Conservation (phyloP, 2,329 filamentous ascomycete species). For the Chaetomiaceae sp. region DNA sequence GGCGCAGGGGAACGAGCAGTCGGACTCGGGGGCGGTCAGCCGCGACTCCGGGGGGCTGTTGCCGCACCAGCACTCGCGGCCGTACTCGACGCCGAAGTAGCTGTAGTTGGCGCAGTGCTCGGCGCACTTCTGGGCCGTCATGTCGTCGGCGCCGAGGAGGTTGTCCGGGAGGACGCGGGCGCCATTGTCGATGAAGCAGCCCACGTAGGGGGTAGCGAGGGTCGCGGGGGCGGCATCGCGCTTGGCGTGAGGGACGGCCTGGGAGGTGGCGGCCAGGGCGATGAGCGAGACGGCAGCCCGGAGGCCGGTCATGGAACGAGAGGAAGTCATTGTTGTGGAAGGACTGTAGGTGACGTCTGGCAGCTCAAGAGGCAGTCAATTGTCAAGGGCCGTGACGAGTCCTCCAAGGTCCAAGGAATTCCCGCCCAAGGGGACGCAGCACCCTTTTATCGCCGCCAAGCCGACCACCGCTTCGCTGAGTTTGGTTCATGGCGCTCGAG, state of each 20-base stretch:
- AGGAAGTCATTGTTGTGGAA: conserved; percentile 5
- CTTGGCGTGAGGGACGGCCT: conserved; percentile 13
- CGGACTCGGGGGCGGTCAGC: conserved; percentile 17
- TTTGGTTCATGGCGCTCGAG: conserved; percentile 1
- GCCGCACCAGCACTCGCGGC: conserved; percentile 40
- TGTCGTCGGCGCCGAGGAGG: conserved; percentile 15
- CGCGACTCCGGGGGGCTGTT: conserved; percentile 24
- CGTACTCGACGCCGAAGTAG: conserved; percentile 39
- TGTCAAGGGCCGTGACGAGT: not conserved
- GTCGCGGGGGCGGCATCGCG: conserved; percentile 5
- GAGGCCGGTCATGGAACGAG: not conserved
- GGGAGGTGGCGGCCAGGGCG: conserved; percentile 13
- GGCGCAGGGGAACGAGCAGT: conserved; percentile 27
- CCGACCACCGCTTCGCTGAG: not conserved
- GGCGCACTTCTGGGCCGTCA: conserved; percentile 6
- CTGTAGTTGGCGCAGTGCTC: conserved; percentile 23
- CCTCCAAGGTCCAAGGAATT: not conserved
- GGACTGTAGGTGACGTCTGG: not conserved
- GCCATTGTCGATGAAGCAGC: conserved; percentile 23
- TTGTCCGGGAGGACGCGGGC: conserved; percentile 20
- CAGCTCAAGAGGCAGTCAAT: not conserved
- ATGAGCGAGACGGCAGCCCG: conserved; percentile 16
- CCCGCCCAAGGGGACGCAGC: not conserved
- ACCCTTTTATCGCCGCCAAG: not conserved
- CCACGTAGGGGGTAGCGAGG: conserved; percentile 18